Base-by-base conservation (phyloP, 2,329 filamentous ascomycete genomes). In the Cylindrodendrum hubeiense region DNA sequence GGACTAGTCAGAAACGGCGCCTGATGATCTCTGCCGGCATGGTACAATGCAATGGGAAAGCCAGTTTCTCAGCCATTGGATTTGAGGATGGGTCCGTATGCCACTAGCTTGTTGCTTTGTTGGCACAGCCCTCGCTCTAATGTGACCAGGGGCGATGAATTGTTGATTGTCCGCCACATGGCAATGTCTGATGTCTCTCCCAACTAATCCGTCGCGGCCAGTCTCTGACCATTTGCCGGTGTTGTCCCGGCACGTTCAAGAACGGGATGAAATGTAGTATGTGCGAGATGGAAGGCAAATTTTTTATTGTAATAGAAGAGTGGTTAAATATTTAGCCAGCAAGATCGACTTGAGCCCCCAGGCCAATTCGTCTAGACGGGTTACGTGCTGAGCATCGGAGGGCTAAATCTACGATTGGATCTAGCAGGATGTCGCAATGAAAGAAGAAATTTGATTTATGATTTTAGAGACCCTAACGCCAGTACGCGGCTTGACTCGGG, bases 161-260 rank as follows among this genome's bases (percentile, higher is more conserved):
- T 39, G 43, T 41, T 51, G 58, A 56, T 54, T 54, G 53, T 54
- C 43, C 65, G 66, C 66, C 66, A 69, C 67, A 68, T 69, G 67
- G 67, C 67, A 65, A 52, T 59, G 37, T n/a, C n/a, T n/a, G n/a
- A n/a, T n/a, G 51, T 46, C 50, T 34, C 26, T 33, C n/a, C 26
- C 26, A 30, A 9, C 6, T 30, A 47, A 28, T 53, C 28, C 28
- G 28, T 8, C 28, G 28, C 9, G 8, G 12, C 28, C 28, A 12
- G 28, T 12, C 28, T 9, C 28, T 30, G 28, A n/a, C n/a, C n/a
- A n/a, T n/a, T n/a, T n/a, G n/a, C n/a, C n/a, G n/a, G n/a, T n/a
- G n/a, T n/a, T n/a, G n/a, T n/a, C n/a, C n/a, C n/a, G 33, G 33
- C 33, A 34, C 33, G 15, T 34, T 39, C 34, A 39, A 39, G 15